Evolutionary conservation across 768 basidiomycete species (phyloP).

Genomic region (Mycena olivaceomarginata): DNA sequence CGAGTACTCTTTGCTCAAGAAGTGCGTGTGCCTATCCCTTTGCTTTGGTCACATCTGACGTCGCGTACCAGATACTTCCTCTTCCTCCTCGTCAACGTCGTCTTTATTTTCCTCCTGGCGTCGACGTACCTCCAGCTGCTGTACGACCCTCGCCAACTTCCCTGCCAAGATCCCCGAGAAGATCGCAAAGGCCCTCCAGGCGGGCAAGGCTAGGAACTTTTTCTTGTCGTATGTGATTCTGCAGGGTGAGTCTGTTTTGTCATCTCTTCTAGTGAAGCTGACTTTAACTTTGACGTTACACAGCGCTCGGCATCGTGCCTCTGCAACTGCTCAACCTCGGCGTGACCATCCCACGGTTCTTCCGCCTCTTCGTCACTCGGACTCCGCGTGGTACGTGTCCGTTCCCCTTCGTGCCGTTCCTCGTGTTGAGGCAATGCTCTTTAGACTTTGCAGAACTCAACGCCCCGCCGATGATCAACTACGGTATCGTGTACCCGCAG

Average conservation of each 20-base stretch:
- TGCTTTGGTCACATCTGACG: conserved; percentile 26
- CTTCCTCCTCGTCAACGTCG: conserved; percentile 93
- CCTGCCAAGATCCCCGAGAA: conserved; percentile 97
- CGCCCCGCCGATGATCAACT: conserved; percentile 98
- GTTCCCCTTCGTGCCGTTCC: neutral
- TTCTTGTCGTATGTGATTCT: conserved; percentile 91
- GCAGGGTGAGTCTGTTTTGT: conserved; percentile 71
- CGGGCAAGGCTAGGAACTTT: conserved; percentile 87
- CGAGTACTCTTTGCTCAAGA: conserved; percentile 94
- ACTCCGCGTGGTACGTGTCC: conserved; percentile 88
- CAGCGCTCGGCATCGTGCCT: conserved; percentile 96
- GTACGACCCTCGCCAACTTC: conserved; percentile 91
- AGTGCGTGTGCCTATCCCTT: conserved; percentile 76
- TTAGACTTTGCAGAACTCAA: conserved; percentile 97
- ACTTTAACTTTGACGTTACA: neutral
- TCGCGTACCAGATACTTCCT: conserved; percentile 86
- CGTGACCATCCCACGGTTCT: conserved; percentile 86
- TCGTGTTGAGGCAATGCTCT: neutral
- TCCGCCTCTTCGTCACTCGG: conserved; percentile 87
- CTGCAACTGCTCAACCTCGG: conserved; percentile 95
- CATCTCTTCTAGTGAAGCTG: conserved; percentile 23
- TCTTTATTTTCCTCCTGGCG: conserved; percentile 95
- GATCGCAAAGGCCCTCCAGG: conserved; percentile 88
- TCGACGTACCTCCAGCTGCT: conserved; percentile 95
- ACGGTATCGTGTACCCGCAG: conserved; percentile 97